Evolutionary conservation across 345 rosid genomes (phyloP).

Genomic region (Camelina neglecta): DNA sequence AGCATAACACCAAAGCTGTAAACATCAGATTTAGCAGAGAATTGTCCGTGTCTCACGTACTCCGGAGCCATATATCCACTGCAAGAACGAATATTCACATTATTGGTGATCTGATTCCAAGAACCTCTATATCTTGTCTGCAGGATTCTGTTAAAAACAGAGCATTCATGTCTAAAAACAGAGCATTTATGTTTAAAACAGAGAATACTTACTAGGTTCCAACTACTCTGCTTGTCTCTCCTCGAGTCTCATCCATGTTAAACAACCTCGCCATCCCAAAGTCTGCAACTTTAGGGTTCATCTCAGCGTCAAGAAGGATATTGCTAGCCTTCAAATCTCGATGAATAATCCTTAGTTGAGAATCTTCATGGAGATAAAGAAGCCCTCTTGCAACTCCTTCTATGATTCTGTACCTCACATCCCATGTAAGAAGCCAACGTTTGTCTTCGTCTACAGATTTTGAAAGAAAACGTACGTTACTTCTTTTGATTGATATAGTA

Average conservation of each 20-base stretch:
- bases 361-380: slow-evolving; percentile 48
- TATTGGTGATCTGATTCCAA: not conserved
- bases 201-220: slow-evolving; percentile 48
- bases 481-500: not conserved
- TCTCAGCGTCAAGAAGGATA: slow-evolving; percentile 42
- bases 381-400: slow-evolving; percentile 49
- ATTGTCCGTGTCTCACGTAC: slow-evolving; percentile 50
- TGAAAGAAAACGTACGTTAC: not conserved
- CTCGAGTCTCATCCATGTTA: slow-evolving; percentile 44
- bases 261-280: slow-evolving; percentile 53
- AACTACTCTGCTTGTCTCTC: slow-evolving; percentile 43
- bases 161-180: slow-evolving; percentile 3
- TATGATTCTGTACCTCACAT: slow-evolving; percentile 42
- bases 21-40: slow-evolving; percentile 58
- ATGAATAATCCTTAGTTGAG: slow-evolving; percentile 44
- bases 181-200: not conserved
- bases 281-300: slow-evolving; percentile 49
- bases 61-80: slow-evolving; percentile 70
- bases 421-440: slow-evolving; percentile 38
- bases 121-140: not conserved
- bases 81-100: slow-evolving; percentile 8
- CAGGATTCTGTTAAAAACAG: not conserved
- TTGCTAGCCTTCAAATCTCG: slow-evolving; percentile 48
- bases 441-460: slow-evolving; percentile 37
- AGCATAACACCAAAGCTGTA: slow-evolving; percentile 61